Evolutionary conservation across 805 yeast species (phyloP).

Genomic region (Nakazawaea laoshanensis): DNA sequence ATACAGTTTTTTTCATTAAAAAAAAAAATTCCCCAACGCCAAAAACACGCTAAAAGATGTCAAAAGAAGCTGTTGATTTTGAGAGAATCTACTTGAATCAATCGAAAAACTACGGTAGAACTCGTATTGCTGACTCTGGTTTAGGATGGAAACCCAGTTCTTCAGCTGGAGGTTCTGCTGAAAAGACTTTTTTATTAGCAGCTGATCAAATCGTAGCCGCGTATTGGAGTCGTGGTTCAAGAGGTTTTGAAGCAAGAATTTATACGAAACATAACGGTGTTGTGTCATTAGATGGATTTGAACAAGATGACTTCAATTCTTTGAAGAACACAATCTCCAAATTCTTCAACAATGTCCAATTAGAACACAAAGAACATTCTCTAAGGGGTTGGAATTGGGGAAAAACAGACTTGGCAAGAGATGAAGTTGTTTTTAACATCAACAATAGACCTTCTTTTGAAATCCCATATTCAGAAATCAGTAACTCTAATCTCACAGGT

Average conservation of each 20-base stretch:
- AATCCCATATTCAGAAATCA: slow-evolving; percentile 71
- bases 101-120: slow-evolving; percentile 74
- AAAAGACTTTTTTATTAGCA: slow-evolving; percentile 65
- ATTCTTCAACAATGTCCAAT: slow-evolving; percentile 53
- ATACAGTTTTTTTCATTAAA: too few species aligned
- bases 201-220: slow-evolving; percentile 73
- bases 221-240: slow-evolving; percentile 88
- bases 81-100: slow-evolving; percentile 88
- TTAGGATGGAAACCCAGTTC: slow-evolving; percentile 85
- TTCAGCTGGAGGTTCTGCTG: slow-evolving; percentile 33
- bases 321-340: slow-evolving; percentile 79
- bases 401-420: slow-evolving; percentile 81
- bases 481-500: slow-evolving; percentile 83
- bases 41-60: slow-evolving; percentile 5
- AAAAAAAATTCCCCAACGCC: too few species aligned
- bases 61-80: slow-evolving; percentile 46
- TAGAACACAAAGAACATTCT: slow-evolving; percentile 86
- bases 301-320: slow-evolving; percentile 69
- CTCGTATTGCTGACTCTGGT: slow-evolving; percentile 95
- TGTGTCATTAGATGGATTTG: slow-evolving; percentile 87
- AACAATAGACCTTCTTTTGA: slow-evolving; percentile 89
- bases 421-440: slow-evolving; percentile 79
- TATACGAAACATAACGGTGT: slow-evolving; percentile 87
- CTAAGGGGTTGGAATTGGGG: slow-evolving; percentile 99
- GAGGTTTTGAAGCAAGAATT: slow-evolving; percentile 84